Percentiles rank a stretch among this genome's conserved stretches.
phyloP scores from a whole-genome alignment of 139 green algal species.

The Tetratostichococcus sp. region DNA sequence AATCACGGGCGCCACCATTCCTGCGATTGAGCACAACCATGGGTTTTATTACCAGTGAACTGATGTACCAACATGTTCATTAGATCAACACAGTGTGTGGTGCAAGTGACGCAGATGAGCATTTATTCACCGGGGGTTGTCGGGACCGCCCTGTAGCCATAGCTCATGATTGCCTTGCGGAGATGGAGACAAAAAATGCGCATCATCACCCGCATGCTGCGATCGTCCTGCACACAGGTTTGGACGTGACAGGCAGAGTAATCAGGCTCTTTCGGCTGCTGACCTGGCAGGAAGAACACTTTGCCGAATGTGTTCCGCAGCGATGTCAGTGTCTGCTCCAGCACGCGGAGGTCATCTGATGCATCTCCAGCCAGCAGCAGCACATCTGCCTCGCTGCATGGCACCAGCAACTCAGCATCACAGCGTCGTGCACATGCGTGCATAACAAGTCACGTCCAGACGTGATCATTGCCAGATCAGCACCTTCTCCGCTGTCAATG shows the following conservation, averaged over 20 bases:
- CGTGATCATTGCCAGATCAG: too few species aligned
- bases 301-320: slow-evolving; percentile 36
- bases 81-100: neutral
- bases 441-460: too few species aligned
- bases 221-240: too few species aligned
- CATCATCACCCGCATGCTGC: too few species aligned
- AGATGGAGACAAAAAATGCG: too few species aligned
- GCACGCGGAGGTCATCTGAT: slow-evolving; percentile 38
- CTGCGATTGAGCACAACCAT: neutral
- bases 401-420: too few species aligned
- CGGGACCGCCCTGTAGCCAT: slow-evolving; percentile 36
- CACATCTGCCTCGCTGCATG: slow-evolving; percentile 17
- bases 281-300: slow-evolving; percentile 54
- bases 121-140: slow-evolving; percentile 16
- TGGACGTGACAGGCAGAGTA: too few species aligned
- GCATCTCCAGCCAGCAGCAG: slow-evolving; percentile 70
- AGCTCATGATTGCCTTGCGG: slow-evolving; percentile 72
- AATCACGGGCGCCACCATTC: slow-evolving; percentile 21
- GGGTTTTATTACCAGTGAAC: neutral
- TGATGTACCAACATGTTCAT: too few species aligned
- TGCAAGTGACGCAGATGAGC: too few species aligned
- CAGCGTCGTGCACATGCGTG: too few species aligned
- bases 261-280: too few species aligned
- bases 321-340: slow-evolving; percentile 38
- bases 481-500: too few species aligned